phyloP scores from a whole-genome alignment of 345 rosid species.

The Dipteronia dyeriana region DNA sequence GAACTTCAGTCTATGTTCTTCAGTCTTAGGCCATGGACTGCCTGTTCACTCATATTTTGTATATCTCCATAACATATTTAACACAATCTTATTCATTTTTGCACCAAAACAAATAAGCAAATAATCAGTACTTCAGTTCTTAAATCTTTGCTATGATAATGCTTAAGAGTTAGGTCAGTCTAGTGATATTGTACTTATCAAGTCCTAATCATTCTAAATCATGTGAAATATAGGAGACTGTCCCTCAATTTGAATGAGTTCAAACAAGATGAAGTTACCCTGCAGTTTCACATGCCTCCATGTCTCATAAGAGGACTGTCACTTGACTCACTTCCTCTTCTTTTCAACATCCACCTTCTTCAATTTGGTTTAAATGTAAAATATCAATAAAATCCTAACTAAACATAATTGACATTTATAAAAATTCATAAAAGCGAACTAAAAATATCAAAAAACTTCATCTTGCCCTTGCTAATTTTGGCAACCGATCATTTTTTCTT shows the following conservation, averaged over 20 bases:
- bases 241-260: background rate
- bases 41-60: background rate
- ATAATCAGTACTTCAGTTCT: background rate
- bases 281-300: conserved; percentile 8
- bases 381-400: too few species aligned
- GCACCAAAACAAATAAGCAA: background rate
- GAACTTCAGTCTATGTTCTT: conserved; percentile 21
- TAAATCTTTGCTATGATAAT: background rate
- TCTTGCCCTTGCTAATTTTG: too few species aligned
- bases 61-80: background rate
- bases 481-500: too few species aligned
- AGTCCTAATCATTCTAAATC: background rate
- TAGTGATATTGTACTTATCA: background rate
- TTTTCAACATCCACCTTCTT: too few species aligned
- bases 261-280: background rate
- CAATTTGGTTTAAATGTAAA: too few species aligned
- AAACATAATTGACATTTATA: too few species aligned
- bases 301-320: background rate
- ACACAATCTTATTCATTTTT: background rate
- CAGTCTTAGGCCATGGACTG: background rate
- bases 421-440: too few species aligned
- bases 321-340: too few species aligned
- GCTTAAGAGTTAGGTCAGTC: background rate
- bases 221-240: background rate
- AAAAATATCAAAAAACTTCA: too few species aligned